phyloP scores from a whole-genome alignment of 2,329 filamentous ascomycete species.

The Cytospora paraplurivora region DNA sequence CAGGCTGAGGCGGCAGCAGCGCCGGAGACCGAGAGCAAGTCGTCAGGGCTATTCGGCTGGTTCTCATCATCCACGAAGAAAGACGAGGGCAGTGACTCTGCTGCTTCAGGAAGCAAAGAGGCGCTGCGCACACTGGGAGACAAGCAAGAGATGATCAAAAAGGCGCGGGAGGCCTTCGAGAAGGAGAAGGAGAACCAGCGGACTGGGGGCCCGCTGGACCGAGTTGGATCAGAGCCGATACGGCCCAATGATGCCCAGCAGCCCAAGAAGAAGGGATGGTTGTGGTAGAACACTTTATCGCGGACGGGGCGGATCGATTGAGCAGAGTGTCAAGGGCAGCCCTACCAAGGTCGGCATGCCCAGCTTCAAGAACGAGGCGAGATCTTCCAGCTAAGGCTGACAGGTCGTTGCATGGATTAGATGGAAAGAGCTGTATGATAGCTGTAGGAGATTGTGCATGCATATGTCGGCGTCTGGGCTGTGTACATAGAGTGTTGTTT shows the following conservation, averaged over 20 bases:
- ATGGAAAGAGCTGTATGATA: constrained; percentile 20
- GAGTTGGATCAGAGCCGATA: constrained; percentile 42
- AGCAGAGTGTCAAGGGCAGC: neutral
- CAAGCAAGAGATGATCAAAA: constrained; percentile 39
- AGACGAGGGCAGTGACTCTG: neutral
- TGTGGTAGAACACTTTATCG: constrained; percentile 36
- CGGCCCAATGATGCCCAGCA: constrained; percentile 32
- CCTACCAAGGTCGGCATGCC: neutral
- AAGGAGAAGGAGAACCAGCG: constrained; percentile 54
- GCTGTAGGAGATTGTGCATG: constrained; percentile 20
- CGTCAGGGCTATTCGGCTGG: constrained; percentile 33
- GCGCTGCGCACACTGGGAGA: constrained; percentile 39
- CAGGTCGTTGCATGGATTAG: constrained; percentile 1
- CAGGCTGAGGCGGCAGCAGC: constrained; percentile 29
- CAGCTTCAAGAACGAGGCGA: neutral
- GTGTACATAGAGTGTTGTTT: no score
- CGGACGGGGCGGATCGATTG: neutral
- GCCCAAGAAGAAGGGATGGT: constrained; percentile 51
- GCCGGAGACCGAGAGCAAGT: constrained; percentile 34
- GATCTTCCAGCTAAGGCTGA: no score
- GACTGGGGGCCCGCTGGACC: constrained; percentile 53
- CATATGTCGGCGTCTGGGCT: constrained; percentile 26
- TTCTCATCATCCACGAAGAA: constrained; percentile 32
- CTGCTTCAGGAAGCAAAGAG: constrained; percentile 36
- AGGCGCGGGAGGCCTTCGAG: constrained; percentile 50